Conservation (phyloP, 306 rosid genomes). For the Cicer judaicum region DNA sequence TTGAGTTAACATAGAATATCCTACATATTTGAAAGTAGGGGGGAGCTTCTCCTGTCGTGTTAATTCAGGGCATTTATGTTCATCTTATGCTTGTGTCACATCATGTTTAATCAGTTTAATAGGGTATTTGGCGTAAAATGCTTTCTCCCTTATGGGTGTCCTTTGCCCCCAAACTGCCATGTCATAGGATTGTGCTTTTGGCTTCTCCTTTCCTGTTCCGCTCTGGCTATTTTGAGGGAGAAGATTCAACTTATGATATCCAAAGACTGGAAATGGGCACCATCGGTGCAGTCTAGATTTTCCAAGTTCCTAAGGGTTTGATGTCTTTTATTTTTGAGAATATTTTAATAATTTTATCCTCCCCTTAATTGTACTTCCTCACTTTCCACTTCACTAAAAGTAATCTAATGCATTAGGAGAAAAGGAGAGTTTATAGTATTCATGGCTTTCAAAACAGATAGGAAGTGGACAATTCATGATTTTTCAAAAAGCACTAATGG, state of each 20-base stretch:
- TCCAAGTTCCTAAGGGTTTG: conserved; percentile 9
- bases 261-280: not conserved
- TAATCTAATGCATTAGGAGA: conserved; percentile 1
- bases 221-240: conserved; percentile 9
- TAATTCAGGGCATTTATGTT: conserved; percentile 29
- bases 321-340: not conserved
- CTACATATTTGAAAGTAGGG: not conserved
- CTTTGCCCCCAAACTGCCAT: conserved; percentile 21
- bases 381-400: conserved; percentile 10
- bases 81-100: not conserved
- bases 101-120: conserved; percentile 10
- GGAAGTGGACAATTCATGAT: conserved; percentile 14
- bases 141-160: conserved; percentile 8
- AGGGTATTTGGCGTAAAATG: not conserved
- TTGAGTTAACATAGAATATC: conserved; percentile 34
- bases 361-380: conserved; percentile 17
- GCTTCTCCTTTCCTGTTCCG: conserved; percentile 20
- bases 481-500: conserved; percentile 4
- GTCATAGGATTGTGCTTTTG: conserved; percentile 21
- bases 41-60: not conserved
- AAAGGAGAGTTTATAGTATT: conserved; percentile 17
- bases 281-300: not conserved
- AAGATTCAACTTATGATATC: conserved; percentile 19
- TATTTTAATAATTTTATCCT: conserved; percentile 1
- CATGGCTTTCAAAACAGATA: conserved; percentile 23